phyloP scores from a whole-genome alignment of 164 flowering plant species.

The Nymphaea thermarum region DNA sequence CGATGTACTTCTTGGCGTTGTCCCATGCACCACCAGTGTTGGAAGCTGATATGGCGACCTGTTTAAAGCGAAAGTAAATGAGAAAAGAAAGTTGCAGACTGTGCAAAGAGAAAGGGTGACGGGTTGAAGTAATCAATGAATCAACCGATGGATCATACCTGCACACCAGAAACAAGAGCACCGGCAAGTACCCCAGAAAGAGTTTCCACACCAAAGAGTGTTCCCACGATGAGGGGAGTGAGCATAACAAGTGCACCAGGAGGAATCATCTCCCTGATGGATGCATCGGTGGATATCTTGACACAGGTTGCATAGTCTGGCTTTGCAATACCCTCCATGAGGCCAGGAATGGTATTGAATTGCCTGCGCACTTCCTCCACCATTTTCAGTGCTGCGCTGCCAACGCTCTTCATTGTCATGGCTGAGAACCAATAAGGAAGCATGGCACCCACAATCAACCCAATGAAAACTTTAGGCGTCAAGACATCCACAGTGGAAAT shows the following conservation, averaged over 20 bases:
- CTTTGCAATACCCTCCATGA: slow-evolving; percentile 23
- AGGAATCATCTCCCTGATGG: slow-evolving; percentile 26
- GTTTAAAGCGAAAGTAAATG: background rate
- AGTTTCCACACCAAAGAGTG: slow-evolving; percentile 23
- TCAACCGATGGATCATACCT: slow-evolving; percentile 1
- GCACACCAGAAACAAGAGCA: slow-evolving; percentile 21
- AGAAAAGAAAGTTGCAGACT: background rate
- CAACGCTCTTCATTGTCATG: slow-evolving; percentile 29
- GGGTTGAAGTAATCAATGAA: background rate
- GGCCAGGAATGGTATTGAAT: slow-evolving; percentile 24
- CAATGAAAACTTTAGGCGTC: slow-evolving; percentile 23
- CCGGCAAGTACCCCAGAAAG: slow-evolving; percentile 25
- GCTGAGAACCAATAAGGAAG: slow-evolving; percentile 31
- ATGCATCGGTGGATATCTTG: slow-evolving; percentile 26
- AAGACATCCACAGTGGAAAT: slow-evolving; percentile 19
- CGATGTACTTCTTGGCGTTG: slow-evolving; percentile 24
- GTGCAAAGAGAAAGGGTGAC: background rate
- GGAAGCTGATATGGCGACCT: slow-evolving; percentile 27
- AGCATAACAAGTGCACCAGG: slow-evolving; percentile 29
- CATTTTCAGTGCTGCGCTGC: slow-evolving; percentile 26
- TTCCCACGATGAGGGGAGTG: slow-evolving; percentile 22
- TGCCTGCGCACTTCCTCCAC: slow-evolving; percentile 27
- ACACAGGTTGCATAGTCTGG: slow-evolving; percentile 30
- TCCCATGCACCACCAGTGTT: slow-evolving; percentile 28
- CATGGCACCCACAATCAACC: slow-evolving; percentile 23